Percentiles rank a stretch among this genome's conserved stretches.
Conservation (phyloP, 192 early-diverging fungal species). For the Phycomyces blakesleeanus region DNA sequence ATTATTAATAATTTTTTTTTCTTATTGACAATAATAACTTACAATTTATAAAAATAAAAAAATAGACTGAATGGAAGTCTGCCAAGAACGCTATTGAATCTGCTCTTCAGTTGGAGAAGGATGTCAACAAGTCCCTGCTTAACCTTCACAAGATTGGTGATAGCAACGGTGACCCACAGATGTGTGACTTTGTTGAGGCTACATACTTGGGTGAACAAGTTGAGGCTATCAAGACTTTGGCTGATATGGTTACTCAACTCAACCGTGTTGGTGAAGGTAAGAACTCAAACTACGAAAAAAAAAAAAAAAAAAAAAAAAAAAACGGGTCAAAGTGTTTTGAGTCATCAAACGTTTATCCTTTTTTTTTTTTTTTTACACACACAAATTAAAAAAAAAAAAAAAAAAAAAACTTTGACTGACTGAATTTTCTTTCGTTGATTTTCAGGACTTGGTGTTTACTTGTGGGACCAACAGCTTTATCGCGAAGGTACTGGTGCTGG, state of each 20-base stretch:
- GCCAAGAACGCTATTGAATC: constrained; percentile 57
- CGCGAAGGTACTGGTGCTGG: constrained; percentile 32
- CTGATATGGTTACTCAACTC: constrained; percentile 53
- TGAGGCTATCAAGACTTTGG: constrained; percentile 50
- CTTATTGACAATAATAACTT: too few species aligned
- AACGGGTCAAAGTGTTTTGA: too few species aligned
- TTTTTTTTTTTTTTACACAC: too few species aligned
- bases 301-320: too few species aligned
- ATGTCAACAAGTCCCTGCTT: constrained; percentile 56
- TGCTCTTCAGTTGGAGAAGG: constrained; percentile 54
- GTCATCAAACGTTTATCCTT: background rate
- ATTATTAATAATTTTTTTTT: background rate
- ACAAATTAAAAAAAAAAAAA: too few species aligned
- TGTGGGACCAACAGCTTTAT: constrained; percentile 50
- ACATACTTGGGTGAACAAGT: constrained; percentile 52
- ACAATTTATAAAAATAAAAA: background rate
- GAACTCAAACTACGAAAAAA: too few species aligned
- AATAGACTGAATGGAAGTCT: constrained; percentile 48
- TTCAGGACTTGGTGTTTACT: background rate
- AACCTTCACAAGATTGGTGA: constrained; percentile 53
- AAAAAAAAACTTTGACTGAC: background rate
- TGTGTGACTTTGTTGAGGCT: constrained; percentile 51
- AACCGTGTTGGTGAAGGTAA: constrained; percentile 49
- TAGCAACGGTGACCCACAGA: constrained; percentile 49
- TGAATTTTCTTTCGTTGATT: background rate